A percentile compares a stretch with the other conserved stretches of the same genome.
Evolutionary conservation across 768 basidiomycete species (phyloP).

Genomic region (Lentinula lateritia): DNA sequence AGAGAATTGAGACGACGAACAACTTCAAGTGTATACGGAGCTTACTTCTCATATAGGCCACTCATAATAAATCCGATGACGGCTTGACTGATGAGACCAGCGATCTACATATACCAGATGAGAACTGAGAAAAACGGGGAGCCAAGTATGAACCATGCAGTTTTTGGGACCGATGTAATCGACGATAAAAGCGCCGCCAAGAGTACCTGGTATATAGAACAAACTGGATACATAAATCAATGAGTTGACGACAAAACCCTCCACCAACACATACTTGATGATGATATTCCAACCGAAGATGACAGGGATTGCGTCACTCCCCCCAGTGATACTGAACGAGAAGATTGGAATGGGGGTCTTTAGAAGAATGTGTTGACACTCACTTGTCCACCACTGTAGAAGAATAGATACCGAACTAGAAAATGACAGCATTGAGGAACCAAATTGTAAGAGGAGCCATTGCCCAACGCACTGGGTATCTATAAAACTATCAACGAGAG

Average conservation of each 20-base stretch:
- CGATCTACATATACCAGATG: slow-evolving; percentile 37
- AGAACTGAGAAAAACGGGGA: slow-evolving; percentile 6
- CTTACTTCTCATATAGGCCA: slow-evolving; percentile 59
- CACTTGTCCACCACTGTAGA: slow-evolving; percentile 69
- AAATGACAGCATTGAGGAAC: background rate
- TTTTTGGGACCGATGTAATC: slow-evolving; percentile 73
- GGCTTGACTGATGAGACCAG: slow-evolving; percentile 62
- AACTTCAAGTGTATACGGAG: background rate
- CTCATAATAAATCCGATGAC: slow-evolving; percentile 87
- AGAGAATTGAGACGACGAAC: background rate
- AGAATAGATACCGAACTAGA: slow-evolving; percentile 75
- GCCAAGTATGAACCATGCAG: slow-evolving; percentile 48
- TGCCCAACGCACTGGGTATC: slow-evolving; percentile 53
- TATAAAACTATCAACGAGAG: slow-evolving; percentile 15
- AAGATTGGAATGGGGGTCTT: background rate
- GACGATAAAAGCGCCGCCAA: slow-evolving; percentile 70
- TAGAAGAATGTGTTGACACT: slow-evolving; percentile 6
- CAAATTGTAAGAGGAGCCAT: background rate
- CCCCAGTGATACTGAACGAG: slow-evolving; percentile 50
- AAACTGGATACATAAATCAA: slow-evolving; percentile 26
- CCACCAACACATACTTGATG: slow-evolving; percentile 52
- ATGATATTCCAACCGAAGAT: slow-evolving; percentile 84
- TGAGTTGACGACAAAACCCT: slow-evolving; percentile 32
- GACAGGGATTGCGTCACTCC: slow-evolving; percentile 42
- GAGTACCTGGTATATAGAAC: slow-evolving; percentile 66